Base-by-base conservation (phyloP, 176 grass and related monocot species). In the Dactylis glomerata region DNA sequence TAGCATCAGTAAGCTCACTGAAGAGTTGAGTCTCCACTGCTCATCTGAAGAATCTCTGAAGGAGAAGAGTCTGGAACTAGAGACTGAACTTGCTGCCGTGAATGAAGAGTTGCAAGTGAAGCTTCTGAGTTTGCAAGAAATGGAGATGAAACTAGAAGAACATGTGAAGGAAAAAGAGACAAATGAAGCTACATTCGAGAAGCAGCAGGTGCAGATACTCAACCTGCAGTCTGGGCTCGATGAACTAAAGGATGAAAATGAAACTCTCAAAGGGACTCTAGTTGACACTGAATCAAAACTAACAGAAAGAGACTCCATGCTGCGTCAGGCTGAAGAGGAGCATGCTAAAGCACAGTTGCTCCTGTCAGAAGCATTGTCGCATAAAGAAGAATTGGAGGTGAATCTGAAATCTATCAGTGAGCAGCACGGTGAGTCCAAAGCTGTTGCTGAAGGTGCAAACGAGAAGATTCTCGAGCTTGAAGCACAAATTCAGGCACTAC, bases 11-110 rank as follows among this genome's bases (percentile, higher is more conserved):
- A 86, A 89, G 79, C 77, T 98, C 62, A 85, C 77, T 55, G 86
- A 98, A 90, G 92, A 98, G 80, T 69, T 88, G 50, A 88, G 82
- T 85, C 76, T 84, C 76, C 85, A 82, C 67, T 88, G 69, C 74
- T 84, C 85, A 15, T 91, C 89, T 87, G 92, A 95, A 89, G 84
- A 93, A 23, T 87, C 69, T 36, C 79, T 95, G 64, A 93, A 83
- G 68, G 92, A 90, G 72, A 88, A 85, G 23, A 75, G 85, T 40
- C 52, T 87, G 50, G 73, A 84, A 88, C 76, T 98, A 80, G 84
- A 95, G 83, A 84, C 58, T 72, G 56, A 85, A 54, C 66, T 98
- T 92, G 47, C 85, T 58, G 50, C 82, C 77, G 56, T 59, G 2
- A 81, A 51, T 50, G 85, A 86, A 85, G 86, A 92, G 1, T 49